phyloP scores from a whole-genome alignment of 1,284 basidiomycete genomes.

The Caloboletus inedulis region DNA sequence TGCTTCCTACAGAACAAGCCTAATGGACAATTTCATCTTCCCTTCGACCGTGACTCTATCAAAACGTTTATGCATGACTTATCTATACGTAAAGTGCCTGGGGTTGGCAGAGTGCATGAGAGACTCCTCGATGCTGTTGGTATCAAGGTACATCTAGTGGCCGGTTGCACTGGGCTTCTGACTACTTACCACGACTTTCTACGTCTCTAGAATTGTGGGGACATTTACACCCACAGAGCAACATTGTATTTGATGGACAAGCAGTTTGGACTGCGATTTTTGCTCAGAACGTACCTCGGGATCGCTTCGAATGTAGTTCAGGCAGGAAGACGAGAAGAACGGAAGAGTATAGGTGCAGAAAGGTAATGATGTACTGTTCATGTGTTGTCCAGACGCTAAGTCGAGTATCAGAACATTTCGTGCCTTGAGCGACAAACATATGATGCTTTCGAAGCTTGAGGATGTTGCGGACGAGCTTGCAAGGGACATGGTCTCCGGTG shows the following conservation, averaged over 20 bases:
- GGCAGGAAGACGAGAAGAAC: conserved; percentile 70
- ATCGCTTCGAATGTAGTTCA: conserved; percentile 80
- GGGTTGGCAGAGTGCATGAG: conserved; percentile 86
- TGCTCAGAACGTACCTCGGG: conserved; percentile 79
- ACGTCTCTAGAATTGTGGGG: conserved; percentile 70
- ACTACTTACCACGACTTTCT: not conserved
- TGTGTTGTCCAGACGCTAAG: not conserved
- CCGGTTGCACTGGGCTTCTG: not conserved
- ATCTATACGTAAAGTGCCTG: conserved; percentile 81
- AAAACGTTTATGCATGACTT: conserved; percentile 72
- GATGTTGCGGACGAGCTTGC: conserved; percentile 79
- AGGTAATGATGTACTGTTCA: conserved; percentile 43
- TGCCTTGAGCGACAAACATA: conserved; percentile 58
- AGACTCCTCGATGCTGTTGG: conserved; percentile 82
- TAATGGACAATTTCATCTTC: conserved; percentile 83
- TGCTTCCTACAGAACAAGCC: conserved; percentile 74
- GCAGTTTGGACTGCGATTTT: conserved; percentile 71
- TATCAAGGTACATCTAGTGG: conserved; percentile 58
- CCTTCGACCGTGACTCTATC: conserved; percentile 64
- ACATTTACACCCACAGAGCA: conserved; percentile 74
- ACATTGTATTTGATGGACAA: conserved; percentile 80
- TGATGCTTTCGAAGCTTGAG: conserved; percentile 72
- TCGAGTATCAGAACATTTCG: conserved; percentile 65
- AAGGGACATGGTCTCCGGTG: conserved; percentile 66
- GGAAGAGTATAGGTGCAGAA: conserved; percentile 90